Conservation (phyloP, 2,329 filamentous ascomycete species). For the Talaromyces amestolkiae region DNA sequence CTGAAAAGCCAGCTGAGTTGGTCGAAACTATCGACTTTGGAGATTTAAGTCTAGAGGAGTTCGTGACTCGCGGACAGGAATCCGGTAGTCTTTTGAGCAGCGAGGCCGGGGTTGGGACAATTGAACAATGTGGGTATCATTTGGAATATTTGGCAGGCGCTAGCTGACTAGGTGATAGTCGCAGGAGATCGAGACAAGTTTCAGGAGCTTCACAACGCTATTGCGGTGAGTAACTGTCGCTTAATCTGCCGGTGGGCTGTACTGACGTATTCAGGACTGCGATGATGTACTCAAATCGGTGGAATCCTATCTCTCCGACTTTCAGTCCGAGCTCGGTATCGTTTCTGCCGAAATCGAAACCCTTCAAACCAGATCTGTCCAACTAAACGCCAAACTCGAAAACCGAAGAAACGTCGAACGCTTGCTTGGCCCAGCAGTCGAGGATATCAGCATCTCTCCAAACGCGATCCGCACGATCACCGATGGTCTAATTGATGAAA, state of each 20-base stretch:
- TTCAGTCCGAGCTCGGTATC: constrained; percentile 85
- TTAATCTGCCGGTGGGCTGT: neutral
- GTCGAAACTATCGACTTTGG: constrained; percentile 73
- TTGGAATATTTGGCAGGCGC: neutral
- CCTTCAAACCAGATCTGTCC: constrained; percentile 79
- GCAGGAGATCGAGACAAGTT: constrained; percentile 80
- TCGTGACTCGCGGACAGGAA: constrained; percentile 49
- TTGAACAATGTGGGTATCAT: constrained; percentile 66
- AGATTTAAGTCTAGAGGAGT: constrained; percentile 71
- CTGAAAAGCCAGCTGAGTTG: constrained; percentile 46
- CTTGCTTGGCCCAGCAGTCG: constrained; percentile 79
- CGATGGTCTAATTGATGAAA: constrained; percentile 84
- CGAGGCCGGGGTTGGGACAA: constrained; percentile 55
- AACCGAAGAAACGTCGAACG: constrained; percentile 89
- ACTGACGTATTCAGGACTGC: constrained; percentile 58
- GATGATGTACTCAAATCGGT: constrained; percentile 92
- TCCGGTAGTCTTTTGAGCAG: constrained; percentile 28
- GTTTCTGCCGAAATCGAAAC: constrained; percentile 96
- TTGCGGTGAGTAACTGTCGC: constrained; percentile 47
- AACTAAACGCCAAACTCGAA: constrained; percentile 78
- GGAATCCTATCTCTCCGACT: constrained; percentile 85
- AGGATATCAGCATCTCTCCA: constrained; percentile 87
- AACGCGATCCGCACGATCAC: constrained; percentile 78
- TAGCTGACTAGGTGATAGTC: constrained; percentile 47
- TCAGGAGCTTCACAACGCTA: constrained; percentile 85